A percentile compares a stretch with the other conserved stretches of the same genome.
phyloP scores from a whole-genome alignment of 139 green algal species.

The Chlamydomonas eustigma region DNA sequence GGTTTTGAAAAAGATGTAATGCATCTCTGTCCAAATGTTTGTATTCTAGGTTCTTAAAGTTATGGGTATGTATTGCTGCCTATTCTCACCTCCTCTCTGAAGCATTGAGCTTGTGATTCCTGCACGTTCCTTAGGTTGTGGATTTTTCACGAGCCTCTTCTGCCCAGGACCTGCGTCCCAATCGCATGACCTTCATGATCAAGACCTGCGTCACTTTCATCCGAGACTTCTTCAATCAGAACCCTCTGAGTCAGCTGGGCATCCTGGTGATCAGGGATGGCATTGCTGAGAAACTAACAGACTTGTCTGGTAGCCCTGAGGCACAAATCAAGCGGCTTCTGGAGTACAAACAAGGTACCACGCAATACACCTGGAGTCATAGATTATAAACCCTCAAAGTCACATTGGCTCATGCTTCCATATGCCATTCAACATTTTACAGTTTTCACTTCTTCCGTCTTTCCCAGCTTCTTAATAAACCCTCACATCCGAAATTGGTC shows the following conservation, averaged over 20 bases:
- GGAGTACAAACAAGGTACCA: constrained; percentile 1
- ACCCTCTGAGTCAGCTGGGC: constrained; percentile 87
- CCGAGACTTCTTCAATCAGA: constrained; percentile 92
- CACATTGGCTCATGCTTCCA: too few species aligned
- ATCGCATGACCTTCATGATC: constrained; percentile 63
- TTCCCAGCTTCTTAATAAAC: too few species aligned
- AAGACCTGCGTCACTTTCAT: constrained; percentile 66
- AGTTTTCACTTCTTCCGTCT: too few species aligned
- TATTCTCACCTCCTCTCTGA: neutral
- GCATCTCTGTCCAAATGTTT: too few species aligned
- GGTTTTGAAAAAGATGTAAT: too few species aligned
- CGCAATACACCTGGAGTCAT: too few species aligned
- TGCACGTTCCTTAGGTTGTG: constrained; percentile 46
- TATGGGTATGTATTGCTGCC: neutral
- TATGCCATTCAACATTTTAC: too few species aligned
- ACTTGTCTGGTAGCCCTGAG: constrained; percentile 67
- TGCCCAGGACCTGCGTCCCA: constrained; percentile 76
- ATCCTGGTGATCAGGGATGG: constrained; percentile 82
- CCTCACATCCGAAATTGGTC: too few species aligned
- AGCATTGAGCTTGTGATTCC: neutral
- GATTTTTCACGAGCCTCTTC: constrained; percentile 75
- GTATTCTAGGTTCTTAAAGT: too few species aligned
- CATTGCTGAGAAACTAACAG: constrained; percentile 65
- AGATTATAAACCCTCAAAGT: too few species aligned
- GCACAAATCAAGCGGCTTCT: constrained; percentile 54